Base-by-base conservation (phyloP, 2,329 filamentous ascomycete genomes). In the Helotiales sp. region DNA sequence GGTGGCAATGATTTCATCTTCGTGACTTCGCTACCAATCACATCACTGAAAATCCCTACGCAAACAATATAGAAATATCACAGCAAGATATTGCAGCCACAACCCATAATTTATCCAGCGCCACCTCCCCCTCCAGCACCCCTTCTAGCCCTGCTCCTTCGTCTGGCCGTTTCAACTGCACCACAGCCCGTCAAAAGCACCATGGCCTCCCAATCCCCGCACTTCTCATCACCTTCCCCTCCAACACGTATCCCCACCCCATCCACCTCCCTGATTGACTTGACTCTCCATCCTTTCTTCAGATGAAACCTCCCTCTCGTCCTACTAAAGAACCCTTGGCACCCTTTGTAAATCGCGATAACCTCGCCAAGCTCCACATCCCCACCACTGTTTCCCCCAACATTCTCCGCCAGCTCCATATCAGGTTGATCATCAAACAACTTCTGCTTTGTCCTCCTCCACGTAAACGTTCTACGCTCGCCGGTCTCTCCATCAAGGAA, bases 361-460 rank as follows among this genome's bases (percentile, higher is more conserved):
- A 65, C 57, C 55, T 60, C 28, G 5, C 63, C 63, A n/a, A 20
- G 8, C 32, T 22, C 55, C 54, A n/a, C 54, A 24, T 55, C 50
- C 50, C 26, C 50, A 32, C 34, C 32, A 37, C 54, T 37, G 13
- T 2, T 58, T 2, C 22, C 54, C 54, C 32, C 32, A 58, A 37
- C 17, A 22, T 67, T 62, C 47, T 67, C 65, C 17, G 30, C 28
- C n/a, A 68, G 30, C 60, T 70, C 68, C 63, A 70, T 22, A 59
- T 70, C 66, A 7, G 62, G 60, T 60, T 70, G 68, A 58, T 70
- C 68, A 15, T 37, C 61, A 24, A 63, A 57, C 3, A 54, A 22
- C 7, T 40, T 26, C n/a, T 54, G 15, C 24, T 45, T 61, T 11
- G 68, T 70, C 24, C 66, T 32, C 22, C 47, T 40, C 68, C 68